phyloP scores from a whole-genome alignment of 1,284 basidiomycete genomes.

The Psilocybe mexicana region DNA sequence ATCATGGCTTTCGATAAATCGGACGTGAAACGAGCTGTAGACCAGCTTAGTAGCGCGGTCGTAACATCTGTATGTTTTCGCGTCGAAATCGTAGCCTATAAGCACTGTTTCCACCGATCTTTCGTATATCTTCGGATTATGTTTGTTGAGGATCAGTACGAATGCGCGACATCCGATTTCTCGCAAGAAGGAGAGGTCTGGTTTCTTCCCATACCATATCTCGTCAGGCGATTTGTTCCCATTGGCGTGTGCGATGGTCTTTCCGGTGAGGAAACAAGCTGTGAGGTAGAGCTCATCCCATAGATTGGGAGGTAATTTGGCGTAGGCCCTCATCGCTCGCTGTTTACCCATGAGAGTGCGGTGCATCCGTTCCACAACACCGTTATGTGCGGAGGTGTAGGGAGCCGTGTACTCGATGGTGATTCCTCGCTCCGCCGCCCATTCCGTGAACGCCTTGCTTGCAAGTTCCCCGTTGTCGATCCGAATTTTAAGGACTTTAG shows the following conservation, averaged over 20 bases:
- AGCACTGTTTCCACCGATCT: conserved; percentile 33
- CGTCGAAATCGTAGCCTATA: conserved; percentile 32
- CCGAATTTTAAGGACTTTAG: conserved; percentile 18
- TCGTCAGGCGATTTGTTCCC: conserved; percentile 20
- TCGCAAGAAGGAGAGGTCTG: conserved; percentile 23
- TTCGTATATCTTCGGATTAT: conserved; percentile 33
- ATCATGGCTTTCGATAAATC: conserved; percentile 33
- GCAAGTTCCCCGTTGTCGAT: conserved; percentile 36
- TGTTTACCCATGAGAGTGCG: conserved; percentile 26
- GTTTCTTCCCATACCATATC: conserved; percentile 17
- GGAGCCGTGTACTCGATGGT: conserved; percentile 24
- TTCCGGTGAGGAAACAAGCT: conserved; percentile 12
- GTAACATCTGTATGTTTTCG: conserved; percentile 35
- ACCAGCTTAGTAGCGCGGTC: conserved; percentile 22
- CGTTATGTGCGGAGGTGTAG: conserved; percentile 32
- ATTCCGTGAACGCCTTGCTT: conserved; percentile 22
- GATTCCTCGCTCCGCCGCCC: conserved; percentile 21
- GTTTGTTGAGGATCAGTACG: conserved; percentile 27
- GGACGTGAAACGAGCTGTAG: conserved; percentile 29
- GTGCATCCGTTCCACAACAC: conserved; percentile 28
- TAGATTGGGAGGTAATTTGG: conserved; percentile 19
- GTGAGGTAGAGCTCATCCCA: conserved; percentile 33
- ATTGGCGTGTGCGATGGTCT: conserved; percentile 5
- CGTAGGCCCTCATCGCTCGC: conserved; percentile 25
- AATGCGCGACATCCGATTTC: conserved; percentile 32